These are phyloP conservation scores for Boletellus emodensis DNA, from an alignment of 768 basidiomycete genomes.

Conservation along the genomic window DNA sequence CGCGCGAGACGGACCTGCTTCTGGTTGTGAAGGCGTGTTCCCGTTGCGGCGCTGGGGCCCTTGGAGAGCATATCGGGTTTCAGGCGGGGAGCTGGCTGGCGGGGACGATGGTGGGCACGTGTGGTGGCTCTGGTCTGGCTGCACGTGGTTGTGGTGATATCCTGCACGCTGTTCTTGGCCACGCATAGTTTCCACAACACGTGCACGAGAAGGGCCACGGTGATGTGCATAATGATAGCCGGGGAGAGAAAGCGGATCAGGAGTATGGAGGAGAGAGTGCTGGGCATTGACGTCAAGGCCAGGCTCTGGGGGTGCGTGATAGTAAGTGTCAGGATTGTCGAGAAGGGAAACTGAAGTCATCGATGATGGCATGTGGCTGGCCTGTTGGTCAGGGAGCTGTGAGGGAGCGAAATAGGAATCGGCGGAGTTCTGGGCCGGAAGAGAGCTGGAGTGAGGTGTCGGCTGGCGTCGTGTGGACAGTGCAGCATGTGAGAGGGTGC, in stretches of 20 bases:
- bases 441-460: constrained; percentile 17
- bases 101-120: constrained; percentile 16
- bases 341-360: constrained; percentile 28
- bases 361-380: constrained; percentile 24
- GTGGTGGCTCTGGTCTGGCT: constrained; percentile 12
- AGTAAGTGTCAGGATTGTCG: constrained; percentile 24
- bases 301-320: constrained; percentile 24
- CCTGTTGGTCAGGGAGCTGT: constrained; percentile 22
- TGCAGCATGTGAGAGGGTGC: constrained; percentile 25
- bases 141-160: constrained; percentile 26
- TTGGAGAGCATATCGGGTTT: constrained; percentile 19
- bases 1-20: constrained; percentile 17
- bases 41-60: constrained; percentile 12
- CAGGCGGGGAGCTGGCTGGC: constrained; percentile 15
- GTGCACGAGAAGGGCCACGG: constrained; percentile 25
- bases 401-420: constrained; percentile 24
- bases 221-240: constrained; percentile 29
- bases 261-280: constrained; percentile 17
- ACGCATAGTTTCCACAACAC: constrained; percentile 21
- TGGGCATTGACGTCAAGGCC: constrained; percentile 31
- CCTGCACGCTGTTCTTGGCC: constrained; percentile 24
- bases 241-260: constrained; percentile 31
- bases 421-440: constrained; percentile 16
- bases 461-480: constrained; percentile 18
- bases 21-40: constrained; percentile 17